A percentile compares a stretch with the other conserved stretches of the same genome.
phyloP scores from a whole-genome alignment of 441 rosid genomes.

The Pelargonium myrrhifolium region DNA sequence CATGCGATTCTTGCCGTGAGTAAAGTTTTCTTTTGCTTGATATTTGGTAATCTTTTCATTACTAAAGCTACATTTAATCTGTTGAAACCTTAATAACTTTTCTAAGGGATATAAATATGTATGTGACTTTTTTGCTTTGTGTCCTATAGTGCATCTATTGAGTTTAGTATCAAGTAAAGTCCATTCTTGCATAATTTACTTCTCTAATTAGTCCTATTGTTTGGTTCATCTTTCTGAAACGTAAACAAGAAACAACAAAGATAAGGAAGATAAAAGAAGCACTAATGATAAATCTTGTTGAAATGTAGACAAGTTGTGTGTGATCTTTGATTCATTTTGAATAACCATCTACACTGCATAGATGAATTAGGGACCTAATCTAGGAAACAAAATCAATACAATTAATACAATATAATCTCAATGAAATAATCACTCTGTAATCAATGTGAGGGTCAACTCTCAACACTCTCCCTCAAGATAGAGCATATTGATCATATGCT shows the following conservation, averaged over 20 bases:
- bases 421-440: too few relatives aligned
- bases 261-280: neutral
- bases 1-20: conserved; percentile 83
- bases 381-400: too few relatives aligned
- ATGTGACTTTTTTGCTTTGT: too few relatives aligned
- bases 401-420: too few relatives aligned
- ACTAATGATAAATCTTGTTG: neutral
- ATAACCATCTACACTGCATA: too few relatives aligned
- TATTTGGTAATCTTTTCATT: conserved; percentile 8
- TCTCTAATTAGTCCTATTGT: neutral
- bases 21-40: conserved; percentile 16
- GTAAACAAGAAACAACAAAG: neutral
- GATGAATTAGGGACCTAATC: too few relatives aligned
- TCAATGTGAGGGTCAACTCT: too few relatives aligned
- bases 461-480: too few relatives aligned
- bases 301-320: too few relatives aligned
- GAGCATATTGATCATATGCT: too few relatives aligned
- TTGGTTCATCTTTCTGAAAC: neutral
- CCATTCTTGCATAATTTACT: neutral
- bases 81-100: neutral
- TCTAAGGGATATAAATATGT: neutral
- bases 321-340: too few relatives aligned
- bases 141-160: neutral
- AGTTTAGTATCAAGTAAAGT: too few relatives aligned
- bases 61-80: neutral